Evolutionary conservation across 2,329 filamentous ascomycete genomes (phyloP), one percentile per base, ranked within the genome.

Genomic region (Colletotrichum scovillei): DNA sequence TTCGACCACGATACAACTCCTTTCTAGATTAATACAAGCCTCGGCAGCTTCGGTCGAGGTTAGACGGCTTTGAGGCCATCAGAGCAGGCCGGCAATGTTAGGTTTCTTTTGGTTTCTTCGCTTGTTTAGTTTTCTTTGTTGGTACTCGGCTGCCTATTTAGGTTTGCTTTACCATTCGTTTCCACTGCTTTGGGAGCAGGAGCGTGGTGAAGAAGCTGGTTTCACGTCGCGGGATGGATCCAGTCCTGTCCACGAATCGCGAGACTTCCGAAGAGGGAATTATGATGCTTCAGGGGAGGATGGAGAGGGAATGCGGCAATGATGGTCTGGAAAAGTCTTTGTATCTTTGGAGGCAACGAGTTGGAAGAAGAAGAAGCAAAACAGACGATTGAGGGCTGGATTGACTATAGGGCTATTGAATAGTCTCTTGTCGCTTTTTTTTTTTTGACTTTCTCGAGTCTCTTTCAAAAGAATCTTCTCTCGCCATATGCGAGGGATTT

Each of bases 11-110:
- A 63, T 56, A 63, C 58, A 74, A 35, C 59, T 42, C 42, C 57
- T 28, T 60, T 67, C 64, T 64, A 69, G 65, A 69, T 57, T 69
- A 69, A 74, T 65, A 65, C 65, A 28, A 46, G 49, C 60, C 62
- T 66, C 56, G 49, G 60, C 57, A 42, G 30, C 60, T 35, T 28
- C 26, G 35, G 35, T 42, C 49, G 35, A 35, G 55, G 19, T 69
- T 59, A 55, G 65, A 66, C 57, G 56, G 52, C 26, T 46, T 52
- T 56, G 46, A 57, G 53, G 66, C 59, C 56, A 62, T 30, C 22
- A 35, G 16, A 64, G 49, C 35, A 71, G 19, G 35, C 30, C 52
- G 49, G 38, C 55, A 24, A 49, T 64, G 64, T 38, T 66, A 53
- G 56, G 49, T 53, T 67, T 67, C 65, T 56, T 56, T 56, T 16